These are phyloP conservation scores for Boletus reticulatus DNA, from an alignment of 768 basidiomycete genomes.

Conservation along the genomic window DNA sequence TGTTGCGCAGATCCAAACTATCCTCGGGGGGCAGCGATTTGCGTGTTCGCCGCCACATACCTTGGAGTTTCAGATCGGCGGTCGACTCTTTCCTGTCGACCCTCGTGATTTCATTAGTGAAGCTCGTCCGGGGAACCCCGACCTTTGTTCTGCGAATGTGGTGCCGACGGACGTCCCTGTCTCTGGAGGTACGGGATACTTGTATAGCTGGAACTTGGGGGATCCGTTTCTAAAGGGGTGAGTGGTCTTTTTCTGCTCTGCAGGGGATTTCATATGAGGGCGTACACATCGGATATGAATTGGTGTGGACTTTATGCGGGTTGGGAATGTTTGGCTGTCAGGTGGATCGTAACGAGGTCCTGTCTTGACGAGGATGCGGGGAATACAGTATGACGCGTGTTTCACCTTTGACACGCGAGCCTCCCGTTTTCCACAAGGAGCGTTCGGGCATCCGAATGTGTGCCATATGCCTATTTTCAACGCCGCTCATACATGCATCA, in stretches of 20 bases:
- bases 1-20: slow-evolving; percentile 43
- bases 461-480: neutral
- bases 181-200: slow-evolving; percentile 47
- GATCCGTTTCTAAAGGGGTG: slow-evolving; percentile 76
- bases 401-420: neutral
- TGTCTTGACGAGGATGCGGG: slow-evolving; percentile 2
- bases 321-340: neutral
- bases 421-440: slow-evolving; percentile 9
- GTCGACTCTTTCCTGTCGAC: slow-evolving; percentile 68
- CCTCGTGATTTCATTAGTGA: slow-evolving; percentile 66
- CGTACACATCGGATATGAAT: neutral
- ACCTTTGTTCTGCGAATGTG: slow-evolving; percentile 52
- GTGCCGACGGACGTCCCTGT: slow-evolving; percentile 62
- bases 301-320: slow-evolving; percentile 8
- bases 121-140: slow-evolving; percentile 34
- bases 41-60: slow-evolving; percentile 60
- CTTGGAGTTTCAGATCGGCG: slow-evolving; percentile 66
- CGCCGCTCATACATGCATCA: slow-evolving; percentile 24
- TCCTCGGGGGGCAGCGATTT: slow-evolving; percentile 47
- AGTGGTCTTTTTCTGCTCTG: slow-evolving; percentile 19
- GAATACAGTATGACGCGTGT: neutral
- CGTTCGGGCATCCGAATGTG: slow-evolving; percentile 10
- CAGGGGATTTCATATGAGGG: neutral
- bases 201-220: slow-evolving; percentile 78
- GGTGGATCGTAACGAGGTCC: neutral